A percentile compares a stretch with the other conserved stretches of the same genome.
phyloP scores from a whole-genome alignment of 305 asterid species.

The Stenogyne calaminthoides region DNA sequence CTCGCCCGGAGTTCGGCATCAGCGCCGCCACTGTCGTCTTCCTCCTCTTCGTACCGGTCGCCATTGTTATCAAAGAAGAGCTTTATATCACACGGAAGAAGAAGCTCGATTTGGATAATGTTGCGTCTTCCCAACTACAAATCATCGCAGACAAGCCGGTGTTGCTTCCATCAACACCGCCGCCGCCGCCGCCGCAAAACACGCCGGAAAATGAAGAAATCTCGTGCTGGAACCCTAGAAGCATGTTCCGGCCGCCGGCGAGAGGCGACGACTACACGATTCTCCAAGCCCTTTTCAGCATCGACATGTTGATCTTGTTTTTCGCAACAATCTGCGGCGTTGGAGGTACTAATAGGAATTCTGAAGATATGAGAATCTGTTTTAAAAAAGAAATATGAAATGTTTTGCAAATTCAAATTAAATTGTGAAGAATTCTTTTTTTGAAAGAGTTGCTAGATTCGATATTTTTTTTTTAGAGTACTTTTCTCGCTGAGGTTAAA shows the following conservation, averaged over 20 bases:
- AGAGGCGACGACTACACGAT: slow-evolving; percentile 82
- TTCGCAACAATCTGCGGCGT: slow-evolving; percentile 73
- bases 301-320: slow-evolving; percentile 70
- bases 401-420: no score
- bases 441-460: no score
- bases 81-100: slow-evolving; percentile 31
- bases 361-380: no score
- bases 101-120: slow-evolving; percentile 30
- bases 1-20: slow-evolving; percentile 33
- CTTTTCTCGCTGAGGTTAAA: no score
- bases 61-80: slow-evolving; percentile 58
- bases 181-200: no score
- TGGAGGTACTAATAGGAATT: slow-evolving; percentile 44
- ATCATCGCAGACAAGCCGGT: slow-evolving; percentile 36
- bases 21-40: slow-evolving; percentile 43
- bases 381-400: no score
- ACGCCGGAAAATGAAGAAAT: slow-evolving; percentile 33
- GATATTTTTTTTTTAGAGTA: no score
- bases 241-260: slow-evolving; percentile 57
- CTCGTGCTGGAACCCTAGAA: slow-evolving; percentile 63
- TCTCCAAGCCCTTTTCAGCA: slow-evolving; percentile 75
- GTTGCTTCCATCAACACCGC: background rate
- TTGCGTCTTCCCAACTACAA: slow-evolving; percentile 30
- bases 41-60: slow-evolving; percentile 52
- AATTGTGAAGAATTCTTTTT: no score